Percentiles rank a stretch among this genome's conserved stretches.
These are phyloP conservation scores for Aureobasidium sp. DNA, from an alignment of 2,329 filamentous ascomycete genomes.

Conservation along the genomic window DNA sequence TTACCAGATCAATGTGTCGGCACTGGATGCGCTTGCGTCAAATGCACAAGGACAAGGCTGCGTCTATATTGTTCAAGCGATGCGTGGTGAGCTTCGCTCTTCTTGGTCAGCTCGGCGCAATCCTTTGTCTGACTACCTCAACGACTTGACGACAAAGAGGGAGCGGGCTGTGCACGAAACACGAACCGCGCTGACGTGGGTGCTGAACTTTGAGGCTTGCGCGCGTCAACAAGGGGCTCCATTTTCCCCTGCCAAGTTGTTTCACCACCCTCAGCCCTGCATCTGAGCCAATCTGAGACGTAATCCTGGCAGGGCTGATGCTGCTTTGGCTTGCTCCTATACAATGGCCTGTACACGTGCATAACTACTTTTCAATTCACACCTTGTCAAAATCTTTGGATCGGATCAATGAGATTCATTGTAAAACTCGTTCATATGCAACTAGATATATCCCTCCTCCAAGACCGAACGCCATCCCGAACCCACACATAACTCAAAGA, in stretches of 20 bases:
- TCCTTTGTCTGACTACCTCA: slow-evolving; percentile 1
- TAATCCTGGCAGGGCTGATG: neutral
- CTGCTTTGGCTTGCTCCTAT: neutral
- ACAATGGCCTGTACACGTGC: too few relatives aligned
- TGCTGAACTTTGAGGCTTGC: neutral
- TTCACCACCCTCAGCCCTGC: neutral
- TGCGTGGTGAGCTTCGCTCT: neutral
- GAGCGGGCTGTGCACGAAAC: neutral
- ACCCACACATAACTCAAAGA: neutral
- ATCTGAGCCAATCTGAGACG: neutral
- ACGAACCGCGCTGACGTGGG: slow-evolving; percentile 10
- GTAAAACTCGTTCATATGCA: neutral
- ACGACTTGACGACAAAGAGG: neutral
- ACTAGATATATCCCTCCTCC: neutral
- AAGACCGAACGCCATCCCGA: slow-evolving; percentile 3
- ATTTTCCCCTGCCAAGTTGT: slow-evolving; percentile 8
- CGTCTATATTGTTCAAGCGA: neutral
- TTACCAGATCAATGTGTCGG: neutral
- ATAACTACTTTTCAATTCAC: neutral
- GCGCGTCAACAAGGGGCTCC: slow-evolving; percentile 1
- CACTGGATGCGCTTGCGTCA: slow-evolving; percentile 11
- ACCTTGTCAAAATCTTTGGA: neutral
- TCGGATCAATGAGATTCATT: neutral
- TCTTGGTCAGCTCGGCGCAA: neutral
- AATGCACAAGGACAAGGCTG: neutral